Evolutionary conservation across 768 basidiomycete genomes (phyloP).

Genomic region (Agaricus bisporus): DNA sequence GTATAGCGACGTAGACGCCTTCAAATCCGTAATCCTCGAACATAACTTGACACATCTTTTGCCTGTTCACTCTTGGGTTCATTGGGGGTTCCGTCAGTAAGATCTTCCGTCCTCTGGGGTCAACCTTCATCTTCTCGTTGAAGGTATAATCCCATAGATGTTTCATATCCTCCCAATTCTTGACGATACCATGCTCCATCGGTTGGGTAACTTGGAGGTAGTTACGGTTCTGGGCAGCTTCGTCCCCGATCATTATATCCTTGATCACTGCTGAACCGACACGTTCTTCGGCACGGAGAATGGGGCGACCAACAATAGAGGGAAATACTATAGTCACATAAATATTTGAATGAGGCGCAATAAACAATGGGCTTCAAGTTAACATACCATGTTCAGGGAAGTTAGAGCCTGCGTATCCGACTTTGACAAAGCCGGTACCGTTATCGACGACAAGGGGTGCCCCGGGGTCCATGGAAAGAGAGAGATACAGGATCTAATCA

Average conservation of each 20-base stretch:
- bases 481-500: neutral
- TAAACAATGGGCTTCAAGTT: neutral
- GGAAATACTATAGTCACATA: slow-evolving; percentile 67
- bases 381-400: slow-evolving; percentile 85
- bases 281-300: slow-evolving; percentile 95
- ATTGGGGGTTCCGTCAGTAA: slow-evolving; percentile 97
- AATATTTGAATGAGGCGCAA: neutral
- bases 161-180: slow-evolving; percentile 99
- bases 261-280: slow-evolving; percentile 82
- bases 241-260: slow-evolving; percentile 98
- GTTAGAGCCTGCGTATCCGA: slow-evolving; percentile 88
- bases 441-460: slow-evolving; percentile 78
- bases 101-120: slow-evolving; percentile 83
- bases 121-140: slow-evolving; percentile 86
- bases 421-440: slow-evolving; percentile 89
- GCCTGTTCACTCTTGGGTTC: slow-evolving; percentile 93
- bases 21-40: slow-evolving; percentile 98
- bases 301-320: slow-evolving; percentile 94
- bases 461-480: slow-evolving; percentile 34
- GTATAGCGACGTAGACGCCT: slow-evolving; percentile 95
- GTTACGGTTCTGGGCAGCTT: slow-evolving; percentile 89
- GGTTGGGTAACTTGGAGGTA: slow-evolving; percentile 97
- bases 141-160: slow-evolving; percentile 99
- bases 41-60: slow-evolving; percentile 97
- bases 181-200: slow-evolving; percentile 98